Percentiles rank a stretch among this genome's conserved stretches.
phyloP scores from a whole-genome alignment of 2,329 filamentous ascomycete genomes.

The Botrytis deweyae region DNA sequence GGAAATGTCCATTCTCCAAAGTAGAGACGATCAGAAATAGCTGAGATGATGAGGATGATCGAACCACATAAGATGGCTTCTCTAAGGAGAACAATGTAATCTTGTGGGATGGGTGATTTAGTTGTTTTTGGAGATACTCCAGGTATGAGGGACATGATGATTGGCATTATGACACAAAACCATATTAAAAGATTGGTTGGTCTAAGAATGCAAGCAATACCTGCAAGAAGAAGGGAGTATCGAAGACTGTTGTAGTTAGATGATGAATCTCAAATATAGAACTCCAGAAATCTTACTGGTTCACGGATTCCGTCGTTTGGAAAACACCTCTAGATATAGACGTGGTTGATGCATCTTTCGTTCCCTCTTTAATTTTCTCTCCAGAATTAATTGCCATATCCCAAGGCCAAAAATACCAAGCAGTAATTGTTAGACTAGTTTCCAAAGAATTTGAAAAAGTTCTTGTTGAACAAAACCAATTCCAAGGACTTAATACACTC shows the following conservation, averaged over 20 bases:
- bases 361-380: neutral
- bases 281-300: slow-evolving; percentile 33
- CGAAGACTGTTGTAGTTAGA: slow-evolving; percentile 48
- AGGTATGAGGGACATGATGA: slow-evolving; percentile 47
- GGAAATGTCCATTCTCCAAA: slow-evolving; percentile 88
- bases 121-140: slow-evolving; percentile 40
- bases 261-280: neutral
- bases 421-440: slow-evolving; percentile 78
- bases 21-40: slow-evolving; percentile 70
- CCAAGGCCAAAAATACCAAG: slow-evolving; percentile 88
- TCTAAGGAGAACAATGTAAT: slow-evolving; percentile 54
- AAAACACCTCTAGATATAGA: slow-evolving; percentile 23
- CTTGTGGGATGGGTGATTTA: slow-evolving; percentile 16
- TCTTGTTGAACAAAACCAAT: slow-evolving; percentile 92
- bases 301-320: slow-evolving; percentile 37
- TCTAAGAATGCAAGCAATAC: slow-evolving; percentile 77
- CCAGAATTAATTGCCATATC: slow-evolving; percentile 51
- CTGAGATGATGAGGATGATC: slow-evolving; percentile 61
- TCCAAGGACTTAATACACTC: slow-evolving; percentile 79
- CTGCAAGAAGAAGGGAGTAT: slow-evolving; percentile 70
- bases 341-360: neutral
- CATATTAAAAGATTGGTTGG: slow-evolving; percentile 90
- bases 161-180: slow-evolving; percentile 62
- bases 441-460: slow-evolving; percentile 95
- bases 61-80: slow-evolving; percentile 66